These are phyloP conservation scores for Aspergillus pseudoglaucus DNA, from an alignment of 2,329 filamentous ascomycete genomes.

Conservation along the genomic window DNA sequence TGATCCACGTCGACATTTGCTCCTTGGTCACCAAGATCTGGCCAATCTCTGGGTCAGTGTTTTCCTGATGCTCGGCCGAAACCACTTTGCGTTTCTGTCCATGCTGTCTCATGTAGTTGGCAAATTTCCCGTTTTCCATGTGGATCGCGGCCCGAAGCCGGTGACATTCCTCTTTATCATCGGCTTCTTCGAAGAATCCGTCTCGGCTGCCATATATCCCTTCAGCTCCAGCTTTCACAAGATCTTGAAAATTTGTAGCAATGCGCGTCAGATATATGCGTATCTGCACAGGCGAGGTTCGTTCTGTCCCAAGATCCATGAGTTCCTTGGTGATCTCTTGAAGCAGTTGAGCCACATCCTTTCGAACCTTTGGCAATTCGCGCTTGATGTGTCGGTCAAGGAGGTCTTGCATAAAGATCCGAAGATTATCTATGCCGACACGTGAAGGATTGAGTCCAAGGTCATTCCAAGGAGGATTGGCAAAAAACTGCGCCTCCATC, in stretches of 20 bases:
- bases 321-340: conserved; percentile 6
- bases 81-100: conserved; percentile 11
- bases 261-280: conserved; percentile 16
- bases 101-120: conserved; percentile 13
- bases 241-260: conserved; percentile 11
- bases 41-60: too few relatives aligned
- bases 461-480: conserved; percentile 9
- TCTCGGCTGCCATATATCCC: conserved; percentile 14
- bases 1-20: too few relatives aligned
- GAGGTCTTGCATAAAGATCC: conserved; percentile 13
- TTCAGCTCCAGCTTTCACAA: conserved; percentile 15
- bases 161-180: neutral
- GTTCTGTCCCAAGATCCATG: conserved; percentile 9
- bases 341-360: conserved; percentile 15
- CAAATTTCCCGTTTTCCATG: conserved; percentile 12
- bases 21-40: conserved; percentile 2
- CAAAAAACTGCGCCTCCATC: conserved; percentile 12
- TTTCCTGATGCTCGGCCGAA: neutral
- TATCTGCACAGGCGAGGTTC: conserved; percentile 9
- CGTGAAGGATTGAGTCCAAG: conserved; percentile 11
- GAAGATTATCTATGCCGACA: conserved; percentile 15
- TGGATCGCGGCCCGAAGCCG: conserved; percentile 14
- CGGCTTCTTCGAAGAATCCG: conserved; percentile 4
- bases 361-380: conserved; percentile 13
- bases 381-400: conserved; percentile 16